Evolutionary conservation across 805 yeast species (phyloP).

Genomic region (Maudiozyma pseudohumilis): DNA sequence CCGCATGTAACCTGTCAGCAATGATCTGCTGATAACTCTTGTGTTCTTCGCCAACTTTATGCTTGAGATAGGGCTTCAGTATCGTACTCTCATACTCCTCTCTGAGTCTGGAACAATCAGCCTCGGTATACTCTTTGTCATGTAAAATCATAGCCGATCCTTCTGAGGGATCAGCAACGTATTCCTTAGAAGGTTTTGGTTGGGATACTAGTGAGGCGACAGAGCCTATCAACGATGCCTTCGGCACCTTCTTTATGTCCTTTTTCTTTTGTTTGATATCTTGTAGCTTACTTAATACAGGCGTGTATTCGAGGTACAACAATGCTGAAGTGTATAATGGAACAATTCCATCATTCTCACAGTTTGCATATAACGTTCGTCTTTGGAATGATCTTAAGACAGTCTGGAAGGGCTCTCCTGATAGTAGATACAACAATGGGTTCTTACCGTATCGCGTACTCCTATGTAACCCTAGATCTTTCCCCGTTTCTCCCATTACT

Average conservation of each 20-base stretch:
- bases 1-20: constrained; percentile 79
- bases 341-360: constrained; percentile 71
- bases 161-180: constrained; percentile 45
- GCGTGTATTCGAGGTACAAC: constrained; percentile 58
- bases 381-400: constrained; percentile 46
- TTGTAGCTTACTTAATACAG: constrained; percentile 25
- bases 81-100: constrained; percentile 19
- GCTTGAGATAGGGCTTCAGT: constrained; percentile 8
- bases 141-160: constrained; percentile 50
- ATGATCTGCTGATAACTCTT: constrained; percentile 68
- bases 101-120: constrained; percentile 26
- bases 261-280: constrained; percentile 12
- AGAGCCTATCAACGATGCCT: constrained; percentile 53
- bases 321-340: constrained; percentile 67
- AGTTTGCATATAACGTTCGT: constrained; percentile 67
- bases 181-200: constrained; percentile 49
- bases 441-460: constrained; percentile 31
- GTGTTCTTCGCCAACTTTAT: constrained; percentile 42
- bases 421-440: constrained; percentile 52
- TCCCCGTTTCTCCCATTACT: constrained; percentile 70
- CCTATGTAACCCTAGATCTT: constrained; percentile 52
- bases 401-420: constrained; percentile 50
- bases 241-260: constrained; percentile 14
- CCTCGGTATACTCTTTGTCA: constrained; percentile 45
- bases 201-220: constrained; percentile 52